These are phyloP conservation scores for Erodium moschatum DNA, from an alignment of 441 rosid genomes.

Conservation along the genomic window DNA sequence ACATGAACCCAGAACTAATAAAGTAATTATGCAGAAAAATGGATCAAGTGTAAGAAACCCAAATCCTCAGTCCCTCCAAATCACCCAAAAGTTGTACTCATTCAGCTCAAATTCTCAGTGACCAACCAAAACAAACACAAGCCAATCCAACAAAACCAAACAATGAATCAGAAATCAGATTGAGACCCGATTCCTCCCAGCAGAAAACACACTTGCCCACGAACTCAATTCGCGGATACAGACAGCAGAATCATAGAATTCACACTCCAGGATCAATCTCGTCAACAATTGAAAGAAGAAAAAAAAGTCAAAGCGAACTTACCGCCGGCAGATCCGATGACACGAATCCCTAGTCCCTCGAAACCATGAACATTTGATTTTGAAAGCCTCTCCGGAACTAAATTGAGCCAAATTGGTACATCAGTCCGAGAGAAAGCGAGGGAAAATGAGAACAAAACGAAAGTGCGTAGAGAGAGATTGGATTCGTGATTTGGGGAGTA, in stretches of 20 bases:
- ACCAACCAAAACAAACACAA: neutral
- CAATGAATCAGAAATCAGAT: conserved; percentile 2
- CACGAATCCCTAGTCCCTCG: neutral
- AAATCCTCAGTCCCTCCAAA: neutral
- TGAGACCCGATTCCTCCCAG: neutral
- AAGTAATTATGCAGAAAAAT: neutral
- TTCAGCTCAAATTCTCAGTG: neutral
- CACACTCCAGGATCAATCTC: conserved; percentile 3
- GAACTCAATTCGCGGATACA: conserved; percentile 5
- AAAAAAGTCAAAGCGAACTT: neutral
- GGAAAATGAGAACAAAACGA: neutral
- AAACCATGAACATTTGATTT: conserved; percentile 2
- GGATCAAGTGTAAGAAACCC: neutral
- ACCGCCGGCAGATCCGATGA: conserved; percentile 2
- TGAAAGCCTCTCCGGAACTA: neutral
- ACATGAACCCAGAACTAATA: neutral
- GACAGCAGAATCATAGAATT: neutral
- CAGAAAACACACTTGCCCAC: neutral
- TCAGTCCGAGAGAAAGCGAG: neutral
- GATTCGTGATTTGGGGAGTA: neutral
- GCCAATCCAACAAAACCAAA: neutral
- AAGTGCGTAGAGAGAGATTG: neutral
- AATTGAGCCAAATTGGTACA: neutral
- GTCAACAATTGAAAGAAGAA: neutral
- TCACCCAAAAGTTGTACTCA: neutral